Conservation (phyloP, 2,329 filamentous ascomycete species). For the Penicillium polonicum region DNA sequence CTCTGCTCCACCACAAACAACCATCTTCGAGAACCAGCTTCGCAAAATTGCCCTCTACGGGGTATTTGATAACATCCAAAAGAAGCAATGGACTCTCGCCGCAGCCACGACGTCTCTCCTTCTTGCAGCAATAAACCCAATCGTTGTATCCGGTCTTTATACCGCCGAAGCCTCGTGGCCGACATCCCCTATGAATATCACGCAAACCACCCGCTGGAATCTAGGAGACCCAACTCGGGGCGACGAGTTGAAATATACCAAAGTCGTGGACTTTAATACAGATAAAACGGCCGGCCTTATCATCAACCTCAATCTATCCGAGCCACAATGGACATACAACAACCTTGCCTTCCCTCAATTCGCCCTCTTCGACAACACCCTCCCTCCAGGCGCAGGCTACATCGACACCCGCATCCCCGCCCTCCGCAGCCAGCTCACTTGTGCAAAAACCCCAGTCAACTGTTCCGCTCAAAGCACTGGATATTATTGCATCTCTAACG, state of each 20-base stretch:
- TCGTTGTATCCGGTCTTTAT: slow-evolving; percentile 17
- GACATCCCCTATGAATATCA: background rate
- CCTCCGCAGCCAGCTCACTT: background rate
- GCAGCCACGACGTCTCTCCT: slow-evolving; percentile 15
- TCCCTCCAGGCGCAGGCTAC: background rate
- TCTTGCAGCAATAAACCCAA: slow-evolving; percentile 15
- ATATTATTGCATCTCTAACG: background rate
- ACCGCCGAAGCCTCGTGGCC: background rate
- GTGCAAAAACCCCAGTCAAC: background rate
- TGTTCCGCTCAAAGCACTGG: background rate
- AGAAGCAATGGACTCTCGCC: slow-evolving; percentile 13
- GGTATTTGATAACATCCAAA: slow-evolving; percentile 52
- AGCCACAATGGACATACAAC: slow-evolving; percentile 34
- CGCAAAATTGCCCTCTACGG: slow-evolving; percentile 46
- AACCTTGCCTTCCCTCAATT: slow-evolving; percentile 28
- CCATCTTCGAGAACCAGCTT: slow-evolving; percentile 22
- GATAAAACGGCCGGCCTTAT: slow-evolving; percentile 16
- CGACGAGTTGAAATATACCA: background rate
- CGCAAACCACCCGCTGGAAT: background rate
- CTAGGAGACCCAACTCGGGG: slow-evolving; percentile 3
- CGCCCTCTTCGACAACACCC: background rate
- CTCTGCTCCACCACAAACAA: slow-evolving; percentile 7
- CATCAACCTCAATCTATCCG: slow-evolving; percentile 28
- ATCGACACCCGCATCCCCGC: background rate
- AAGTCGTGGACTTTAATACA: background rate